Base-by-base conservation (phyloP, 2,329 filamentous ascomycete genomes). In the Exophiala sp. region DNA sequence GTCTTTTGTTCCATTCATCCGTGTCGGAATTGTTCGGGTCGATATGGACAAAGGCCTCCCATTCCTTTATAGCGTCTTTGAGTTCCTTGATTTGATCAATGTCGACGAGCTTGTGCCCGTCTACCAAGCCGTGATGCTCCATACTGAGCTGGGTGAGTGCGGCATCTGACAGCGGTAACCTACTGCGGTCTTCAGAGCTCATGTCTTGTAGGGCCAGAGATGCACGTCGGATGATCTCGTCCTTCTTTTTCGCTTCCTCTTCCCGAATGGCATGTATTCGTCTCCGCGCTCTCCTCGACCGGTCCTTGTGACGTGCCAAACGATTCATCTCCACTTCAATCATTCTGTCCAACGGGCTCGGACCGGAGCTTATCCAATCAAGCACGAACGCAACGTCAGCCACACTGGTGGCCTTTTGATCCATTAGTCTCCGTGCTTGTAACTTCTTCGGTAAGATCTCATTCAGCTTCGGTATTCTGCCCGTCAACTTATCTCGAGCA, bases 391-490 rank as follows among this genome's bases (percentile, higher is more conserved):
- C 78, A 19, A 81, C 63, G 60, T 83, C 81, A 3, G 79, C 80
- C 16, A 81, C 72, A 37, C 71, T 74, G 49, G 80, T 82, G n/a
- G 78, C 79, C 63, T 79, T 81, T 63, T 83, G 80, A 60, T 83
- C 70, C 79, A 82, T 82, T 38, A 83, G 68, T 38, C 69, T 68
- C 48, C 69, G 70, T n/a, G 73, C 74, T 18, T 75, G 69, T 52
- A 54, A 19, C 53, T 72, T 72, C 64, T 77, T 74, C 55, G 71
- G 62, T 60, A 73, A 66, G 35, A 73, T 56, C 50, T 67, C 63
- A 21, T 70, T 68, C 50, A 73, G 64, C 58, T 72, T 69, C 58
- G 67, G 60, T 57, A 60, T 63, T 65, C 50, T 70, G 64, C 50
- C 70, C 58, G 50, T 72, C 64, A 60, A 59, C 52, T 72, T 27